A percentile compares a stretch with the other conserved stretches of the same genome.
phyloP scores from a whole-genome alignment of 2,329 filamentous ascomycete species.

The Fusarium mexicanum region DNA sequence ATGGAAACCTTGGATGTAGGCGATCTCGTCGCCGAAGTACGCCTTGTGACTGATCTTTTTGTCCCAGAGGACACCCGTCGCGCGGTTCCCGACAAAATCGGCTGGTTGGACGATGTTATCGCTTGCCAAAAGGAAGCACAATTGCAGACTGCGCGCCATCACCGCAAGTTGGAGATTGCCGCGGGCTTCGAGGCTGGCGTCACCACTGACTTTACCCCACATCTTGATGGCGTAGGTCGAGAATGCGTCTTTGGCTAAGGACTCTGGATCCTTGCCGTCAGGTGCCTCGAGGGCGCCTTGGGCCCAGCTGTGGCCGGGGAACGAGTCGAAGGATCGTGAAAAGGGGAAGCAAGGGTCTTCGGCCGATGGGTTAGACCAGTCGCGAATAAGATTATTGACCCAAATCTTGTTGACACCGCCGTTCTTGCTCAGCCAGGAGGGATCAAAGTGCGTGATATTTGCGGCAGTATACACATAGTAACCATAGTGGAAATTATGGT shows the following conservation, averaged over 20 bases:
- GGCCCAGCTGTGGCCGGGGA: neutral
- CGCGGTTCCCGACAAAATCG: neutral
- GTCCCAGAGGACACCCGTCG: neutral
- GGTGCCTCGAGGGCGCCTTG: neutral
- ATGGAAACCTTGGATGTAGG: neutral
- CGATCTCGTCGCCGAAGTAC: neutral
- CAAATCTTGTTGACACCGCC: neutral
- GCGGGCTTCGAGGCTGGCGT: neutral
- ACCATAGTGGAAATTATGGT: neutral
- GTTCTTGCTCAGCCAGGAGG: neutral
- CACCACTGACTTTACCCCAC: neutral
- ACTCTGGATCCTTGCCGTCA: neutral
- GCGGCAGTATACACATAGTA: neutral
- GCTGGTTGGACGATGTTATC: neutral
- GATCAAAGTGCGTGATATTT: neutral
- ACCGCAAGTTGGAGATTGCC: neutral
- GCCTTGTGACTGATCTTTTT: neutral
- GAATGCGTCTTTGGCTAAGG: neutral
- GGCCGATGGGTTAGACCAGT: neutral
- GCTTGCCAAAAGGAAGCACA: neutral
- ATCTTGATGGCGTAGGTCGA: neutral
- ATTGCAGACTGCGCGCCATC: neutral
- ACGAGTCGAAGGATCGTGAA: neutral
- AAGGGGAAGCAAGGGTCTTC: neutral
- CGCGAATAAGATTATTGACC: neutral